A percentile compares a stretch with the other conserved stretches of the same genome.
phyloP scores from a whole-genome alignment of 2,329 filamentous ascomycete species.

The Whalleya microplaca region DNA sequence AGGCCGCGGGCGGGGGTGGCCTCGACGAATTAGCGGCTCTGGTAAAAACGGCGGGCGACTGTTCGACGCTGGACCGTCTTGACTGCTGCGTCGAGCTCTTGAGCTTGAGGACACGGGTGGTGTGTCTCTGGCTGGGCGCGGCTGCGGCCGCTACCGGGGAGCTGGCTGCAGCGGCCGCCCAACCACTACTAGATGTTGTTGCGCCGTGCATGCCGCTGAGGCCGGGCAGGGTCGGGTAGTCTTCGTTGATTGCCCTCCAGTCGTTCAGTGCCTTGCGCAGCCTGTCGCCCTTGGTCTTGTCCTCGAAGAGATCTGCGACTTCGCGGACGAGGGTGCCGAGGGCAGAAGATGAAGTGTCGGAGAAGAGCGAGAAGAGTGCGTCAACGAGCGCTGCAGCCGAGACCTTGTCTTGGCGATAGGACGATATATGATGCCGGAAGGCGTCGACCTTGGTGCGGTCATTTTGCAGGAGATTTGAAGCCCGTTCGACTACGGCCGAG shows the following conservation, averaged over 20 bases:
- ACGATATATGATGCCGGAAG: conserved; percentile 80
- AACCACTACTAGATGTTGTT: conserved; percentile 58
- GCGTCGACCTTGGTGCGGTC: conserved; percentile 73
- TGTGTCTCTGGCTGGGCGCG: conserved; percentile 51
- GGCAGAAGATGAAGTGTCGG: conserved; percentile 75
- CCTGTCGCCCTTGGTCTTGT: conserved; percentile 71
- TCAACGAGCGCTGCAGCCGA: conserved; percentile 80
- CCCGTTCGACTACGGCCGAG: conserved; percentile 82
- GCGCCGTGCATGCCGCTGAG: conserved; percentile 69
- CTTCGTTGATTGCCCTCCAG: conserved; percentile 94
- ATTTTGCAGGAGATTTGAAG: conserved; percentile 77
- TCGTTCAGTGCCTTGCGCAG: conserved; percentile 89
- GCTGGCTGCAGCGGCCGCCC: conserved; percentile 62
- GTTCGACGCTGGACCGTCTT: conserved; percentile 36
- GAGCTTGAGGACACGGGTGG: conserved; percentile 59
- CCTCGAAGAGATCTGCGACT: conserved; percentile 89
- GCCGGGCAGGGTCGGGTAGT: conserved; percentile 86
- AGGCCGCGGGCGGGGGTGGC: conserved; percentile 21
- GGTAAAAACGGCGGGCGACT: conserved; percentile 22
- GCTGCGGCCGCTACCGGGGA: conserved; percentile 40
- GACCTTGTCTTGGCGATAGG: conserved; percentile 72
- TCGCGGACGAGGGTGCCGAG: conserved; percentile 90
- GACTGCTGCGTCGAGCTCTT: conserved; percentile 55
- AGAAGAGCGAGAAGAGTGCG: conserved; percentile 82
- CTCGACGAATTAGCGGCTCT: conserved; percentile 10